Evolutionary conservation across 768 basidiomycete genomes (phyloP).

Genomic region (Lentinula raphanica): DNA sequence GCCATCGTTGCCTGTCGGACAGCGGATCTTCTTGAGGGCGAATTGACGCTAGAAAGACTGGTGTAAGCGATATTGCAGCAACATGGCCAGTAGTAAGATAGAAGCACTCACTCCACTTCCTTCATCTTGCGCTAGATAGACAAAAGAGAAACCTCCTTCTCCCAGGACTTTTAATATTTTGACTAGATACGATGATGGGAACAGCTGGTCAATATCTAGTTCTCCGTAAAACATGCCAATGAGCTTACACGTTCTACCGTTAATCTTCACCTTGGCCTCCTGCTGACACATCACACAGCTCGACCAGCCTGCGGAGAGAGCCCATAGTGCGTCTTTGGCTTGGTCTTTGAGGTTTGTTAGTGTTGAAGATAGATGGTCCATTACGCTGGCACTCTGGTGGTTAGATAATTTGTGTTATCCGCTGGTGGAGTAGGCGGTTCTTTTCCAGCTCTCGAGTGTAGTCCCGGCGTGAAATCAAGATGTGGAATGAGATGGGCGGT

Average conservation of each 20-base stretch:
- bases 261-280: constrained; percentile 88
- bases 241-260: constrained; percentile 83
- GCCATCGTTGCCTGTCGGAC: constrained; percentile 81
- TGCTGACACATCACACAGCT: constrained; percentile 62
- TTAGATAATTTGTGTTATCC: neutral
- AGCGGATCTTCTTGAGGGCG: constrained; percentile 95
- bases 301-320: constrained; percentile 49
- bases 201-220: neutral
- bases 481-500: no score
- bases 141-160: constrained; percentile 94
- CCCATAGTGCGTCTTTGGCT: constrained; percentile 78
- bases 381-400: neutral
- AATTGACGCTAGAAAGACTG: constrained; percentile 63
- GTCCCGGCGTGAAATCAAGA: no score
- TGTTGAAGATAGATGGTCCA: constrained; percentile 10
- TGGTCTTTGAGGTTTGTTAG: constrained; percentile 64
- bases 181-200: constrained; percentile 40
- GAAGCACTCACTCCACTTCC: constrained; percentile 62
- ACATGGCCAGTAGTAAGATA: neutral
- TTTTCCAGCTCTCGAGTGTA: no score
- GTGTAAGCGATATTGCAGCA: neutral
- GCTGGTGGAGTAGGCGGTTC: no score
- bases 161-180: constrained; percentile 90
- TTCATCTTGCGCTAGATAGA: constrained; percentile 84
- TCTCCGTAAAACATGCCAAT: no score